Evolutionary conservation across 306 rosid species (phyloP).

Genomic region (Fragaria ananassa): DNA sequence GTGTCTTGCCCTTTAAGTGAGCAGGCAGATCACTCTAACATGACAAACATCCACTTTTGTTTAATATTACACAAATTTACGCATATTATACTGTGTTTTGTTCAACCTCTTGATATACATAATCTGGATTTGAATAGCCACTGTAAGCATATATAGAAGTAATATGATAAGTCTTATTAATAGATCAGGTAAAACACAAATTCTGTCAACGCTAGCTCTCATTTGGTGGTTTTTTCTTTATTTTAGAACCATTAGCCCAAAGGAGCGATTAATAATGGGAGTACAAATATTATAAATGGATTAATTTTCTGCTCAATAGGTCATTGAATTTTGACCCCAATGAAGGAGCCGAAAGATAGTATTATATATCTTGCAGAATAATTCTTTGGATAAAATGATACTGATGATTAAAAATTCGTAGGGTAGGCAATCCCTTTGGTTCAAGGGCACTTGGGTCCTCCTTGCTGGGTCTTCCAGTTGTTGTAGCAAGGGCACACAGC

Average conservation of each 20-base stretch:
- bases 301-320: background rate
- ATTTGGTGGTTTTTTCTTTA: background rate
- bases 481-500: constrained; percentile 60
- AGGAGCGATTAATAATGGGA: background rate
- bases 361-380: background rate
- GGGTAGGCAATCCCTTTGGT: background rate
- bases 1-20: too few species aligned
- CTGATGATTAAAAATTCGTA: background rate
- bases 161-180: background rate
- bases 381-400: background rate
- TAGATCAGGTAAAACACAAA: background rate
- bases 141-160: background rate
- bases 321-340: background rate
- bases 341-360: background rate
- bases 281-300: background rate
- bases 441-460: constrained; percentile 63
- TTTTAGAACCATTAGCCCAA: background rate
- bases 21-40: too few species aligned
- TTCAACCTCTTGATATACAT: background rate
- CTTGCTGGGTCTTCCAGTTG: constrained; percentile 60
- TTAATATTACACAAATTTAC: too few species aligned
- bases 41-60: too few species aligned
- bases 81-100: background rate
- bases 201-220: constrained; percentile 6
- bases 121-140: background rate